Base-by-base conservation (phyloP, 257 asterid genomes). In the Nyctanthes arbortristis region DNA sequence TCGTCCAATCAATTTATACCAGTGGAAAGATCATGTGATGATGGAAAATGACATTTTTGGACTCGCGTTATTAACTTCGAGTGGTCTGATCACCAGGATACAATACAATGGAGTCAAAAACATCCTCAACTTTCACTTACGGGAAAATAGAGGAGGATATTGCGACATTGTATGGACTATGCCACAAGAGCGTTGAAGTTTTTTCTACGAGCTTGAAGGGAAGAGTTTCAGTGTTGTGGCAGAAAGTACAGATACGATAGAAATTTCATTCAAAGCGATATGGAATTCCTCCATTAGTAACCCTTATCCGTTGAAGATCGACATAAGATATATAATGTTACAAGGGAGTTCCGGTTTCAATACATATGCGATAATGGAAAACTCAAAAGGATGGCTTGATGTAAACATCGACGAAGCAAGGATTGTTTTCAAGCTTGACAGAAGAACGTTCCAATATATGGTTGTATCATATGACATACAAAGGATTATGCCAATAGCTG, bases 401-500 rank as follows among this genome's bases (percentile, higher is more conserved):
- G n/a, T n/a, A n/a, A n/a, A n/a, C n/a, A n/a, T n/a, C n/a, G n/a
- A n/a, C n/a, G n/a, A n/a, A n/a, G n/a, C n/a, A n/a, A n/a, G n/a
- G 14, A 24, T 31, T 34, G 4, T 16, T 77, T 54, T 78, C 74
- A 32, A 74, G 74, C 49, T 59, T 79, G 55, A n/a, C 61, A 1
- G 25, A n/a, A 4, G 43, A 74, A 89, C 96, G 84, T 88, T 88
- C 65, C 67, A 66, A 66, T 84, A 86, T 77, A 88, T 88, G 96
- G 96, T 84, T 12, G 69, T 88, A 61, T 80, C 97, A 1, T 95
- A 88, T 35, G 73, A 83, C 40, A 78, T 33, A 93, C 88, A 77
- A 75, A 82, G 56, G n/a, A n/a, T n/a, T n/a, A n/a, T n/a, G 28
- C 93, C 97, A 20, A 73, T 85, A 16, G 74, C 61, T 20, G 4